Conservation (phyloP, 2,329 filamentous ascomycete genomes). For the Ascochyta lentis region DNA sequence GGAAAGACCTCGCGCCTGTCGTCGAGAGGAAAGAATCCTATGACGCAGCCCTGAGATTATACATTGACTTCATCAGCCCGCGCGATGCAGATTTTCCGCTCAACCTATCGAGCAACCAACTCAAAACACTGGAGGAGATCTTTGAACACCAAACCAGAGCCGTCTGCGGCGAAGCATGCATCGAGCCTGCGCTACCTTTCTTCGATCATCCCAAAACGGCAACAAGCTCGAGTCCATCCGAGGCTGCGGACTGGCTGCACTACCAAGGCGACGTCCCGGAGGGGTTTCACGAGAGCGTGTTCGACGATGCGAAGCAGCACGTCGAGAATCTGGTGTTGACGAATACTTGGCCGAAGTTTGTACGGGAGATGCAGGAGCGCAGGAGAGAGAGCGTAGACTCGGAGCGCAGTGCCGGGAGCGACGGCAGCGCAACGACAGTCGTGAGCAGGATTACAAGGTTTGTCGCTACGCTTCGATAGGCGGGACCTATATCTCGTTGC, state of each 20-base stretch:
- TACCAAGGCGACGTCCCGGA: conserved; percentile 2
- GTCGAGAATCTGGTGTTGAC: conserved; percentile 20
- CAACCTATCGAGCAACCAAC: conserved; percentile 18
- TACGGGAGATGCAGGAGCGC: conserved; percentile 13
- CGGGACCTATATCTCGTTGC: too few relatives aligned
- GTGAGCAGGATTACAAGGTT: conserved; percentile 8
- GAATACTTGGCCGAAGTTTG: conserved; percentile 30
- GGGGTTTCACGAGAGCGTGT: conserved; percentile 9
- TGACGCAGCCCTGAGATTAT: conserved; percentile 18
- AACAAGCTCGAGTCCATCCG: background rate
- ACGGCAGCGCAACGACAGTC: conserved; percentile 1
- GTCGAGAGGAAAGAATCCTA: conserved; percentile 5
- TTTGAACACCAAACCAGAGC: conserved; percentile 15
- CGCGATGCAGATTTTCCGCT: conserved; percentile 23
- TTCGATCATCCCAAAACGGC: background rate
- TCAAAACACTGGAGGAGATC: conserved; percentile 13
- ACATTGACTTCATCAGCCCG: conserved; percentile 21
- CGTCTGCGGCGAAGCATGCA: conserved; percentile 5
- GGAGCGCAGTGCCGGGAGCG: conserved; percentile 7
- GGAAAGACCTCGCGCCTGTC: conserved; percentile 4
- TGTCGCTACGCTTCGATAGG: conserved; percentile 1
- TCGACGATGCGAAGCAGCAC: conserved; percentile 17
- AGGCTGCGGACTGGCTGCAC: background rate
- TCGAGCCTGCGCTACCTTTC: conserved; percentile 16
- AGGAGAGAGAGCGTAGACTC: conserved; percentile 11